Evolutionary conservation across 2,329 filamentous ascomycete species (phyloP).

Genomic region (Ascocoryne sarcoides): DNA sequence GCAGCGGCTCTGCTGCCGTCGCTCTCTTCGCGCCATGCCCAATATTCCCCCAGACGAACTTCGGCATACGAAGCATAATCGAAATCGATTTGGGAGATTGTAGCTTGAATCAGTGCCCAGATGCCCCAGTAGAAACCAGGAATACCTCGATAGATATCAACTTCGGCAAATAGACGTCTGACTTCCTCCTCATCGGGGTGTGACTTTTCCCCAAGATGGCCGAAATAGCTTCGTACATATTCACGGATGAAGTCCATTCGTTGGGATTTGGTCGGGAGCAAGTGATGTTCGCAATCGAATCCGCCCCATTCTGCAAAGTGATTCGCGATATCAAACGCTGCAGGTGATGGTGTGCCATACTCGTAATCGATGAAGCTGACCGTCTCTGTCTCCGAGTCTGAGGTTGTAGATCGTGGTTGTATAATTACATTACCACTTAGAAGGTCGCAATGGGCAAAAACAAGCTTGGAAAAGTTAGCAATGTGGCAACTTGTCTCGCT

Average conservation of each 20-base stretch:
- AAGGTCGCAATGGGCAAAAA: constrained; percentile 93
- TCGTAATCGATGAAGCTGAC: constrained; percentile 97
- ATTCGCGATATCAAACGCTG: constrained; percentile 93
- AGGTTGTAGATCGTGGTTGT: constrained; percentile 38
- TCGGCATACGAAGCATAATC: constrained; percentile 93
- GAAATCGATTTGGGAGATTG: constrained; percentile 91
- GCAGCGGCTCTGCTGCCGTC: constrained; percentile 50
- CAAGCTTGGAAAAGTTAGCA: constrained; percentile 45
- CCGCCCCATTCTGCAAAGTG: constrained; percentile 98
- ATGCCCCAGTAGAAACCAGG: constrained; percentile 91
- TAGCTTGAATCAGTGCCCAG: constrained; percentile 91
- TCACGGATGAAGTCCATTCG: constrained; percentile 74
- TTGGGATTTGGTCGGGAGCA: constrained; percentile 69
- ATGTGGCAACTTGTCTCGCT: no score
- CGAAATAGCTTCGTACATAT: constrained; percentile 70
- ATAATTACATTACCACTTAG: constrained; percentile 96
- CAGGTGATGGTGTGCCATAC: constrained; percentile 88
- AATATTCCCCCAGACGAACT: constrained; percentile 79
- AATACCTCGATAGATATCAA: constrained; percentile 79
- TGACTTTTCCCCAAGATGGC: constrained; percentile 35
- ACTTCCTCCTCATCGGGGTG: constrained; percentile 50
- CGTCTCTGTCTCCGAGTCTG: constrained; percentile 35
- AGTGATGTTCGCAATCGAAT: constrained; percentile 85
- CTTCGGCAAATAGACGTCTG: constrained; percentile 63
- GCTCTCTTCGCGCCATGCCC: constrained; percentile 74